Conservation (phyloP, 2,329 filamentous ascomycete genomes). For the Chalara sp. region DNA sequence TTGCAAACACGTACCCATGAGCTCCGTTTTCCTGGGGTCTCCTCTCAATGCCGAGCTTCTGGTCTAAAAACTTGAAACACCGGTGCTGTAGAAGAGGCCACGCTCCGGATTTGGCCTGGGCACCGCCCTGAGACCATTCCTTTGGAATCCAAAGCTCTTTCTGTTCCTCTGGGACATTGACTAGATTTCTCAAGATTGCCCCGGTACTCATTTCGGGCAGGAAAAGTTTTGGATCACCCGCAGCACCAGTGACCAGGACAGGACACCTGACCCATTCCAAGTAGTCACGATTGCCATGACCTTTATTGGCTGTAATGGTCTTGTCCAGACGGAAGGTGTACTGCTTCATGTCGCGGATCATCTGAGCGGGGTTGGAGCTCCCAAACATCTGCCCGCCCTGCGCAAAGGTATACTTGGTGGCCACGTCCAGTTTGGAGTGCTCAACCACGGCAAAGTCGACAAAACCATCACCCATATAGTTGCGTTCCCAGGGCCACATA, state of each 20-base stretch:
- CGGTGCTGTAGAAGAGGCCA: neutral
- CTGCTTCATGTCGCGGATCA: constrained; percentile 13
- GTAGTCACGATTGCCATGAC: constrained; percentile 5
- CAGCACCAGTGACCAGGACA: constrained; percentile 20
- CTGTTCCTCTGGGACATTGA: neutral
- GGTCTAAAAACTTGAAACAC: neutral
- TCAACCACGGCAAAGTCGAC: constrained; percentile 1
- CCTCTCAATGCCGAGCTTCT: too few relatives aligned
- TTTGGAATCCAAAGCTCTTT: neutral
- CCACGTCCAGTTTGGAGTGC: neutral
- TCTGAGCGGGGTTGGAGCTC: constrained; percentile 9
- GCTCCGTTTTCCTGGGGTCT: too few relatives aligned
- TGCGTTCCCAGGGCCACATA: constrained; percentile 6
- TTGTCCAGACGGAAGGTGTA: constrained; percentile 8
- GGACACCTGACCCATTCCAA: constrained; percentile 17
- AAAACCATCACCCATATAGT: constrained; percentile 22
- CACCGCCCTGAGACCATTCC: neutral
- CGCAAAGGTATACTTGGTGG: constrained; percentile 21
- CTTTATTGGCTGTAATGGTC: constrained; percentile 6
- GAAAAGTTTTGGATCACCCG: neutral
- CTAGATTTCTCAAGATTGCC: neutral
- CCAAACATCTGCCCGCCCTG: constrained; percentile 13
- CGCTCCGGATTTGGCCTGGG: neutral
- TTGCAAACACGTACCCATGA: too few relatives aligned
- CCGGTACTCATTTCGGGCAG: neutral